A percentile compares a stretch with the other conserved stretches of the same genome.
phyloP scores from a whole-genome alignment of 1,139 yeast genomes.

The Geotrichum australiense region DNA sequence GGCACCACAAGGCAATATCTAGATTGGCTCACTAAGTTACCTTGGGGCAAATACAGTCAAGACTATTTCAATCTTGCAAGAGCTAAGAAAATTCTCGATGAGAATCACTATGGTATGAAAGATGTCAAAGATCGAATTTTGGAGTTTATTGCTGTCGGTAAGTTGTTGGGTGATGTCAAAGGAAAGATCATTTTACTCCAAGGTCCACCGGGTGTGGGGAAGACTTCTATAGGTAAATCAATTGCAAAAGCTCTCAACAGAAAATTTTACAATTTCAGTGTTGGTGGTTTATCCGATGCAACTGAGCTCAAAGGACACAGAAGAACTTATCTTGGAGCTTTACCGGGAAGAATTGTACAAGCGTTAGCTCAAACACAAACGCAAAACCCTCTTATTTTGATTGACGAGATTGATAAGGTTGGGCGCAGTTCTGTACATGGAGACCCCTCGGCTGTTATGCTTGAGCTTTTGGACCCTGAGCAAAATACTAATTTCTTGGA shows the following conservation, averaged over 20 bases:
- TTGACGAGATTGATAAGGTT: slow-evolving; percentile 91
- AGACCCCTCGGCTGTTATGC: slow-evolving; percentile 90
- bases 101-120: slow-evolving; percentile 77
- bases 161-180: slow-evolving; percentile 76
- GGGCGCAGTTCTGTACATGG: slow-evolving; percentile 62
- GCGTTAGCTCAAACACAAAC: slow-evolving; percentile 86
- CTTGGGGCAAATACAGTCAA: slow-evolving; percentile 85
- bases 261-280: slow-evolving; percentile 83
- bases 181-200: slow-evolving; percentile 92
- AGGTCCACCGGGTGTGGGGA: slow-evolving; percentile 99
- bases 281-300: slow-evolving; percentile 95
- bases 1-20: slow-evolving; percentile 83
- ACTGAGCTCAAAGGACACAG: slow-evolving; percentile 97
- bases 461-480: slow-evolving; percentile 92
- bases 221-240: slow-evolving; percentile 90
- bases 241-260: slow-evolving; percentile 85
- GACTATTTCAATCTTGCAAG: slow-evolving; percentile 71
- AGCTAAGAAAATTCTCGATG: slow-evolving; percentile 63
- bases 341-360: slow-evolving; percentile 88
- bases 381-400: slow-evolving; percentile 83
- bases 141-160: slow-evolving; percentile 60
- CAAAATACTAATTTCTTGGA: slow-evolving; percentile 87
- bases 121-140: slow-evolving; percentile 73
- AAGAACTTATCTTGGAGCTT: slow-evolving; percentile 93
- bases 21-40: slow-evolving; percentile 90